Percentiles rank a stretch among this genome's conserved stretches.
These are phyloP conservation scores for Citrus trifoliata DNA, from an alignment of 345 rosid species.

Conservation along the genomic window DNA sequence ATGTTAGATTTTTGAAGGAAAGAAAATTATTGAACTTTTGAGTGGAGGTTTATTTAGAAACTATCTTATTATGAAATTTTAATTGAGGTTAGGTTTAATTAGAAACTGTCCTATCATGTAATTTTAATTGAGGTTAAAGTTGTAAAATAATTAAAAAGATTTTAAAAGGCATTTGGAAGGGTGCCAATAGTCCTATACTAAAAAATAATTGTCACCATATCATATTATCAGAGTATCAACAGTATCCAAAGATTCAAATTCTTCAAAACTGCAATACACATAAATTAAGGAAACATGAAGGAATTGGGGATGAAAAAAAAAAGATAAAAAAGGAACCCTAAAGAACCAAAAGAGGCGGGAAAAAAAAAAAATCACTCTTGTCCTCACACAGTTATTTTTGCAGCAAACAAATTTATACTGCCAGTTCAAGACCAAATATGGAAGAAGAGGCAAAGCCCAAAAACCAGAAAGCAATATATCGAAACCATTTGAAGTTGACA, in stretches of 20 bases:
- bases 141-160: too few relatives aligned
- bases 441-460: slow-evolving; percentile 14
- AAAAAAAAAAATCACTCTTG: neutral
- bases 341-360: neutral
- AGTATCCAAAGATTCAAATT: neutral
- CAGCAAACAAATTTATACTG: slow-evolving; percentile 8
- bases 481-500: neutral
- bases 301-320: neutral
- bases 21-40: too few relatives aligned
- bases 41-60: too few relatives aligned
- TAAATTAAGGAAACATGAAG: neutral
- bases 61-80: too few relatives aligned
- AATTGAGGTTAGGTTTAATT: too few relatives aligned
- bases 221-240: neutral
- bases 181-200: too few relatives aligned
- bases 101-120: too few relatives aligned
- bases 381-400: slow-evolving; percentile 16
- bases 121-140: too few relatives aligned
- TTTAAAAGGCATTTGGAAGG: too few relatives aligned
- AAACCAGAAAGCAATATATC: slow-evolving; percentile 2
- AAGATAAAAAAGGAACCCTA: neutral
- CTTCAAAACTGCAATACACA: slow-evolving; percentile 11
- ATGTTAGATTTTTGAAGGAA: too few relatives aligned
- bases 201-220: neutral
- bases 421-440: neutral